phyloP scores from a whole-genome alignment of 176 grass and related monocot species.

The Zoysia pacifica region DNA sequence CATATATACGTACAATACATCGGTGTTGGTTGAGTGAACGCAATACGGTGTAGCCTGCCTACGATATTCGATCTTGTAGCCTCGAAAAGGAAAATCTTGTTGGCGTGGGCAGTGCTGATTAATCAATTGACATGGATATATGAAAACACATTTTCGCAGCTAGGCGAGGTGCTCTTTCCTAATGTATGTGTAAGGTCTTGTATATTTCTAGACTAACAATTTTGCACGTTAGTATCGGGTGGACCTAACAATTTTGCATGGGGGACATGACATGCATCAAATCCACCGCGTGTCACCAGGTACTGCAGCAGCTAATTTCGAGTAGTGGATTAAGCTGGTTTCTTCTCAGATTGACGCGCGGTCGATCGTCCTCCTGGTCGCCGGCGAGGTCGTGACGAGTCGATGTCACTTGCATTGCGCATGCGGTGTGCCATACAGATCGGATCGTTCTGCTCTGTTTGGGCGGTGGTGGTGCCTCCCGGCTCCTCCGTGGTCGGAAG shows the following conservation, averaged over 20 bases:
- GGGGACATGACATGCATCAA: background rate
- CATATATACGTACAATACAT: background rate
- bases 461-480: background rate
- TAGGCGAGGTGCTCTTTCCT: too few relatives aligned
- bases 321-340: too few relatives aligned
- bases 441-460: background rate
- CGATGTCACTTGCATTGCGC: background rate
- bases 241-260: slow-evolving; percentile 7
- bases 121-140: background rate
- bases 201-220: too few relatives aligned
- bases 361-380: too few relatives aligned
- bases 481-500: background rate
- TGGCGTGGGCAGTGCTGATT: too few relatives aligned
- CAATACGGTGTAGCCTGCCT: background rate
- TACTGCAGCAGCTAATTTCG: background rate
- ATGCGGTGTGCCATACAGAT: background rate
- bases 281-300: too few relatives aligned
- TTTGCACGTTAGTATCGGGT: background rate
- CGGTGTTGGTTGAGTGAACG: background rate
- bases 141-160: background rate
- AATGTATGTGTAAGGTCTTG: too few relatives aligned
- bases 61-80: background rate
- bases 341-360: background rate
- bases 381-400: background rate
- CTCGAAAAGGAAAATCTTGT: too few relatives aligned